Base-by-base conservation (phyloP, 345 rosid species). In the Anacardium occidentale region DNA sequence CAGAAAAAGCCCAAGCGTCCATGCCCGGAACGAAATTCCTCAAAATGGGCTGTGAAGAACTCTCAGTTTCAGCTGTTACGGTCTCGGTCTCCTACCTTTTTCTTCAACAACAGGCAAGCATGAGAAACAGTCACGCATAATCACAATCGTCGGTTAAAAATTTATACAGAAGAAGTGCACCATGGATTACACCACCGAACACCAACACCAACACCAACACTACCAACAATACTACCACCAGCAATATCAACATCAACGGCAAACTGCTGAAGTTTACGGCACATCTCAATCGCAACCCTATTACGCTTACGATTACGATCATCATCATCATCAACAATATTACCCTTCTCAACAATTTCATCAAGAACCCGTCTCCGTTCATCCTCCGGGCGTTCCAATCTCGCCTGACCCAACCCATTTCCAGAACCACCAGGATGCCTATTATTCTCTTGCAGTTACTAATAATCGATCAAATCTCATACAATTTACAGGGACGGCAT, bases 321-420 rank as follows among this genome's bases (percentile, higher is more conserved):
- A 50, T 7, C 54, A 59, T 24, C 74, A 29, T 50, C 62, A 62
- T 56, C 69, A n/a, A n/a, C 71, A 71, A 22, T 64, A 68, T 67
- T 77, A 53, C 55, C 50, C 68, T 10, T 53, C 75, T 20, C 81
- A 69, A 3, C 81, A 74, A 7, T 74, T 25, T 45, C 64, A 42
- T 60, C 81, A 62, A 50, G 78, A 79, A 32, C 24, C 69, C 70
- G 32, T 69, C 69, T 25, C 82, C 34, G 54, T 69, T 74, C 70
- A 79, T 47, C 78, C 78, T n/a, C 76, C 82, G 10, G 82, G 78
- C 3, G 69, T 79, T 11, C 73, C 75, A 15, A 10, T 66, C 71
- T 22, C 56, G 2, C 51, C 50, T 50, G 66, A 47, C 66, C 65
- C 58, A 21, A 50, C 47, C 74, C 67, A 32, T 21, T 32, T 58